These are phyloP conservation scores for Rhodosporidiobolus odoratus DNA, from an alignment of 768 basidiomycete genomes.

Conservation along the genomic window DNA sequence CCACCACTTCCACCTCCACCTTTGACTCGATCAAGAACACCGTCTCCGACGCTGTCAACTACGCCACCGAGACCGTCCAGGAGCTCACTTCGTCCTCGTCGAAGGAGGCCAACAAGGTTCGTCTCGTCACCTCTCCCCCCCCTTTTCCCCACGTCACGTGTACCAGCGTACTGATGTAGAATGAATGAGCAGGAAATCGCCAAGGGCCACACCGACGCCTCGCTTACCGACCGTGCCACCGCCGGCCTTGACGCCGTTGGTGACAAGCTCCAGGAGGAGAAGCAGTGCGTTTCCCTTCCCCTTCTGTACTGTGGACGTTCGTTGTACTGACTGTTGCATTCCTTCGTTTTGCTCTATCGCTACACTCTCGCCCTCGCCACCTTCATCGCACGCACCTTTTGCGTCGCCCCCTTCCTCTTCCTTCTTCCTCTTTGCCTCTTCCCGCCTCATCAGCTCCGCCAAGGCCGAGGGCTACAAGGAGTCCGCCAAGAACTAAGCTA, in stretches of 20 bases:
- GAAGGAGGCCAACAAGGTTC: too few relatives aligned
- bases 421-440: neutral
- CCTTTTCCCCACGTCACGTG: too few relatives aligned
- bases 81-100: slow-evolving; percentile 17
- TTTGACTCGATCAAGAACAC: slow-evolving; percentile 22
- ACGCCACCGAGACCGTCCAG: slow-evolving; percentile 33
- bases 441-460: neutral
- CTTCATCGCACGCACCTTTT: too few relatives aligned
- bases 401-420: neutral
- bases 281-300: neutral
- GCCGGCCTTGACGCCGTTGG: slow-evolving; percentile 31
- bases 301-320: neutral
- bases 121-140: too few relatives aligned
- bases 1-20: slow-evolving; percentile 19
- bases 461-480: slow-evolving; percentile 32
- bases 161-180: too few relatives aligned
- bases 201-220: slow-evolving; percentile 35
- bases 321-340: too few relatives aligned
- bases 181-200: slow-evolving; percentile 35
- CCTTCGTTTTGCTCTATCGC: too few relatives aligned
- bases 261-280: slow-evolving; percentile 27
- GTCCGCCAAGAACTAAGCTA: slow-evolving; percentile 9
- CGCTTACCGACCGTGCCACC: slow-evolving; percentile 25
- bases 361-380: neutral
- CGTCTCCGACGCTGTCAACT: slow-evolving; percentile 11